Conservation (phyloP, 139 green algal species). For the Diplosphaera chodatii region DNA sequence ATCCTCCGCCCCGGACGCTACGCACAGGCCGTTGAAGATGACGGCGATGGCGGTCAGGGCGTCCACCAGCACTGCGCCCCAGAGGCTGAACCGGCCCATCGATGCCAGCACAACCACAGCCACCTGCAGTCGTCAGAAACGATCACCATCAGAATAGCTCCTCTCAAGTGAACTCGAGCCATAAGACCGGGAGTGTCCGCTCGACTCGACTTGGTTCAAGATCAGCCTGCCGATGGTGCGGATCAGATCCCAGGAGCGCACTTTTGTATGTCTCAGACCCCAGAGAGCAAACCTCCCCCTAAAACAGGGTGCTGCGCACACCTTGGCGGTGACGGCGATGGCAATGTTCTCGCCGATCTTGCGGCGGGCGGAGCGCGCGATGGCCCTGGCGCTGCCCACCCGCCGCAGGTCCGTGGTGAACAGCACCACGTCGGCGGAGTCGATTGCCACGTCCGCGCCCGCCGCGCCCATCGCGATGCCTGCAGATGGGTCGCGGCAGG, state of each 20-base stretch:
- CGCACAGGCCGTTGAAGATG: constrained; percentile 39
- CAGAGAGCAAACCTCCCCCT: no score
- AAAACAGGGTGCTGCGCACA: no score
- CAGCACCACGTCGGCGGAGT: constrained; percentile 64
- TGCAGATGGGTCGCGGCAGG: no score
- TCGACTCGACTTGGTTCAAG: no score
- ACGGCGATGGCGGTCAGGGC: constrained; percentile 51
- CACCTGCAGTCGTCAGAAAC: constrained; percentile 10
- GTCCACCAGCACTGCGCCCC: constrained; percentile 55
- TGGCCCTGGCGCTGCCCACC: constrained; percentile 31
- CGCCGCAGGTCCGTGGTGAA: constrained; percentile 58
- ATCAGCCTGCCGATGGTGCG: no score
- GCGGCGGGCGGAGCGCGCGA: constrained; percentile 25
- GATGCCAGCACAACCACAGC: constrained; percentile 37
- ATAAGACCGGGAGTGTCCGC: no score
- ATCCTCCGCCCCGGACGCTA: no score
- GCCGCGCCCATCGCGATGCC: constrained; percentile 59
- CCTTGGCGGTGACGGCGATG: constrained; percentile 43
- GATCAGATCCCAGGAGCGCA: no score
- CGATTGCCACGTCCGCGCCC: constrained; percentile 52
- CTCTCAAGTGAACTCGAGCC: no score
- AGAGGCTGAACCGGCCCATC: constrained; percentile 36
- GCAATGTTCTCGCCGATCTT: constrained; percentile 50
- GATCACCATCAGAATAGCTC: no score
- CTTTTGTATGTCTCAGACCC: no score